These are phyloP conservation scores for Elongisporangium senticosum DNA, from an alignment of 352 stramenopile genomes.

Conservation along the genomic window DNA sequence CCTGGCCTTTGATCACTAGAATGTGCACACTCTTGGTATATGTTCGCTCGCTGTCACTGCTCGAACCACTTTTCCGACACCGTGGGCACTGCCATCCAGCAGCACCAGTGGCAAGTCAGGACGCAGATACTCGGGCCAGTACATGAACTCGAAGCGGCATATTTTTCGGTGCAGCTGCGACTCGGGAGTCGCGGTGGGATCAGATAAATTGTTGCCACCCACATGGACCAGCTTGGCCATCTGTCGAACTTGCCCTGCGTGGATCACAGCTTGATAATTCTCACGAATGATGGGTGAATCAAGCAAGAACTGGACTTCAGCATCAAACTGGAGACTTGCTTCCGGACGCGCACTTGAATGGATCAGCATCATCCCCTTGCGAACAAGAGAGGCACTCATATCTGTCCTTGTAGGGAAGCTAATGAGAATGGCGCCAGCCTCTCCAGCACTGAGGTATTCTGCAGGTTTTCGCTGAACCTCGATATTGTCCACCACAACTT, in stretches of 20 bases:
- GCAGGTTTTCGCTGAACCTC: slow-evolving; percentile 72
- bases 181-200: slow-evolving; percentile 4
- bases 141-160: slow-evolving; percentile 84
- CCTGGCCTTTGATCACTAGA: neutral
- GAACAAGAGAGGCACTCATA: slow-evolving; percentile 22
- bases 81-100: slow-evolving; percentile 56
- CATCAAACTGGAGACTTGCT: slow-evolving; percentile 67
- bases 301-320: slow-evolving; percentile 66
- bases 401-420: slow-evolving; percentile 20
- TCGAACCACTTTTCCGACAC: slow-evolving; percentile 61
- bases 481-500: slow-evolving; percentile 68
- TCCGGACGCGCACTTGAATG: slow-evolving; percentile 57
- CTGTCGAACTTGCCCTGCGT: slow-evolving; percentile 72
- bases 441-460: slow-evolving; percentile 47
- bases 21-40: neutral
- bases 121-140: slow-evolving; percentile 81
- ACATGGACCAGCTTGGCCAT: slow-evolving; percentile 71
- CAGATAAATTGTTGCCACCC: slow-evolving; percentile 4
- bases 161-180: slow-evolving; percentile 29
- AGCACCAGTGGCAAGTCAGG: slow-evolving; percentile 73
- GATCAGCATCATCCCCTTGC: slow-evolving; percentile 69
- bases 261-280: slow-evolving; percentile 80
- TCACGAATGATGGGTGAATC: slow-evolving; percentile 50
- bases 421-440: slow-evolving; percentile 67
- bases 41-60: slow-evolving; percentile 15